Evolutionary conservation across 139 green algal species (phyloP), one percentile per base, ranked within the genome.

Genomic region (Tetradesmus lagerheimii): DNA sequence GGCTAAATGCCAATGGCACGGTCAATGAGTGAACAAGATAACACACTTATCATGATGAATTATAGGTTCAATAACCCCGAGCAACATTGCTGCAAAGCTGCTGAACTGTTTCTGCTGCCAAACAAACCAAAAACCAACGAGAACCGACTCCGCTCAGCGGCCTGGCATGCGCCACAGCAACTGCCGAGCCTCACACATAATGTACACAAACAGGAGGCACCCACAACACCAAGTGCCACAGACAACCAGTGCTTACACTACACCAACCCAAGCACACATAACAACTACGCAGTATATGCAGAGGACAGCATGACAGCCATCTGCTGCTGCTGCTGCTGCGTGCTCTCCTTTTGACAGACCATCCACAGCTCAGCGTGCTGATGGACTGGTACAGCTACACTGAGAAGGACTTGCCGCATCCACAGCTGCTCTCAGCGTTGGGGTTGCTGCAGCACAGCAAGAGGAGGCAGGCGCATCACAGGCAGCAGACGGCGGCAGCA

Each of bases 401-500:
- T 1, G 90, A 91, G 87, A 99, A 99, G 0, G 91, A 96, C 90
- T 98, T 99, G 50, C 97, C 97, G 79, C 97, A 99, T 1, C 97
- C 97, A 85, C 97, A 99, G 15, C 78, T 94, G 38, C 92, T 93
- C 0, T 86, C 86, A 1, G 96, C 97, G 75, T 99, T 99, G 25
- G 97, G 97, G 84, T 99, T 99, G 5, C 29, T 62, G 77, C 38
- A 83, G 37, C 37, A 12, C 38, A 83, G 27, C 14, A 80, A 80
- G 74, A 9, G 23, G n/a, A 62, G 47, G 47, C 43, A 50, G 43
- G 43, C 43, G 47, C 47, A 71, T n/a, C 20, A 8, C 57, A 71
- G 23, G 23, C 57, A 71, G 57, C 57, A 71, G 67, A 23, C n/a
- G 67, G 20, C n/a, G 14, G 47, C 8, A 80, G 25, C 57, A 8